Base-by-base conservation (phyloP, 1,284 basidiomycete species). In the Sporisorium sorghi region DNA sequence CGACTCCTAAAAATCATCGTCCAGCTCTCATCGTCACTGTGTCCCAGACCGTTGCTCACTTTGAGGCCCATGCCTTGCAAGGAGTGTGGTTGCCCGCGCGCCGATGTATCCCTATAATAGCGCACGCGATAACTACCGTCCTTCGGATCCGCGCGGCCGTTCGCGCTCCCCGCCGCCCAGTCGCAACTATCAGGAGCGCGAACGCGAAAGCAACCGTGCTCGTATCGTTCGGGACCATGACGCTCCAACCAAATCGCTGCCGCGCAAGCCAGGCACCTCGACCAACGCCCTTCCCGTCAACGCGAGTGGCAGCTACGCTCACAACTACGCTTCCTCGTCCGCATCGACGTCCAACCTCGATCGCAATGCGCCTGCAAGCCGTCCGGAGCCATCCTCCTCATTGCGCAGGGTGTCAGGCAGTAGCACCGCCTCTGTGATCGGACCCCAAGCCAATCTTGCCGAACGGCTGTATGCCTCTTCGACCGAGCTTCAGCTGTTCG, bases 141-240 rank as follows among this genome's bases (percentile, higher is more conserved):
- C 52, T n/a, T 17, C 44, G n/a, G 55, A 51, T 28, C 44, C 39
- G 9, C 61, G 61, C 30, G 49, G 43, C 10, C 61, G 61, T n/a
- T 64, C 61, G n/a, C 49, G 50, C 24, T 64, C 61, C 11, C 61
- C 61, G 7, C 49, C 37, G 19, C 37, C 59, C 11, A 12, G 50
- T 12, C 54, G 54, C 11, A 9, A 17, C 54, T 47, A 40, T 21
- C 24, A 30, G 3, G 44, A 47, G 33, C 54, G 54, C 35, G 35
- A 37, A 35, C 54, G 54, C 35, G 35, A 37, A 35, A 37, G 9
- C 24, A 8, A 35, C 24, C 35, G 5, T 17, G 46, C 30, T 32
- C 55, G 49, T 14, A 51, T 57, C 32, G 6, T 30, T 39, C 49
- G 35, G 24, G 47, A 50, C 7, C 44, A 50, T n/a, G 65, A 68